Base-by-base conservation (phyloP, 306 rosid species). In the Castanea mollissima region DNA sequence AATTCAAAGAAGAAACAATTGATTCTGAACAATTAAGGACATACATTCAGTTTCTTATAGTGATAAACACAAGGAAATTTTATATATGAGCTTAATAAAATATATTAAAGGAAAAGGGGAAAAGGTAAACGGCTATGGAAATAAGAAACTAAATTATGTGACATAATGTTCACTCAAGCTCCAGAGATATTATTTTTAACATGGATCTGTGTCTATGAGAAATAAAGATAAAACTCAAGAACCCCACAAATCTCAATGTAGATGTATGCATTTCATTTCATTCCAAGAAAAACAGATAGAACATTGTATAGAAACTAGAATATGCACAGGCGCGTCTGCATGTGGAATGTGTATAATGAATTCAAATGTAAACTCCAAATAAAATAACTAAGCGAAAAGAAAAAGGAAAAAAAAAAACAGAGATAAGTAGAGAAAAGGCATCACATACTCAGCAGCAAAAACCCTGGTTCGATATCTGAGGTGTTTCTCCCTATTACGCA, bases 401-500 rank as follows among this genome's bases (percentile, higher is more conserved):
- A 38, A 38, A 38, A 38, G 1, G 7, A 5, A 35, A 35, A 35
- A 35, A 27, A 4, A n/a, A 46, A 65, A 74, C n/a, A 75, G 4
- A 72, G 21, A 71, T 21, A 38, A 29, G 73, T 46, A 25, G 7
- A 49, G 69, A 20, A 34, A 44, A 74, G 55, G 41, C 67, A 84
- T 83, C 90, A 85, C 97, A 80, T 91, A 95, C 99, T 95, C 98
- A 27, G 99, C 99, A 57, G 98, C 98, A 87, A 95, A 95, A 77
- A 89, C 94, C 84, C 99, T 86, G 76, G 99, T 95, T 80, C 93
- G 89, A 82, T 95, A 91, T 95, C 99, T 91, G 79, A 92, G 98
- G 88, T 92, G 95, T 84, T 89, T 91, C 60, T 95, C 97, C 84
- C 97, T 90, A 75, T 88, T 91, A 35, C 84, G 54, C 44, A 84